Evolutionary conservation across 148 eudicot genomes (phyloP), one percentile per base, ranked within the genome.

Genomic region (Nepenthes gracilis): DNA sequence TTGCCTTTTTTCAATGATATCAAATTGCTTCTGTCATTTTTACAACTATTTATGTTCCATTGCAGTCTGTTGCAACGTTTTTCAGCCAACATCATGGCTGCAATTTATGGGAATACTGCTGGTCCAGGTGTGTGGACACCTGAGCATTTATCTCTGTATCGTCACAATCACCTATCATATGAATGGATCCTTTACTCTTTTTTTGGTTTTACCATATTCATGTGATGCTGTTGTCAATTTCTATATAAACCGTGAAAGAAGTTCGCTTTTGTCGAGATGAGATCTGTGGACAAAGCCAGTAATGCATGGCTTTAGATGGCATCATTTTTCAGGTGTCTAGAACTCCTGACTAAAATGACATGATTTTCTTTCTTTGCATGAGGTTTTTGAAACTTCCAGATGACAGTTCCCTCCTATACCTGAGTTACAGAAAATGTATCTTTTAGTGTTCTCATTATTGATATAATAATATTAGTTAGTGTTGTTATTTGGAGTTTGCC

Each of bases 151-250:
- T 36, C n/a, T n/a, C n/a, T n/a, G 2, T 14, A 47, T 15, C 14
- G 43, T 40, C 7, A n/a, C 7, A 40, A 15, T 5, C 32, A 4
- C 2, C 2, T 55, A 5, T 13, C 32, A 34, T 58, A 10, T 36
- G 36, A 33, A 37, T 11, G 43, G 32, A n/a, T 50, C 35, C 12
- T 13, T 8, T 3, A n/a, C 2, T 49, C 11, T 62, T 58, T 43
- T 2, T 65, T 63, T 4, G n/a, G n/a, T n/a, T 9, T 3, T 49
- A 7, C 48, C 12, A n/a, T 72, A 36, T 48, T 37, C 79, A 88
- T 95, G 91, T 38, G 98, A 93, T 74, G 94, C 96, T 66, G 98
- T 93, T 57, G 96, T 86, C 62, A 93, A 93, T 72, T 96, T 93
- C 43, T 88, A 88, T 59, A 93, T 88, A 52, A 88, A 93, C 74